Evolutionary conservation across 495 filamentous ascomycete species (phyloP).

Genomic region (Podospora comata): DNA sequence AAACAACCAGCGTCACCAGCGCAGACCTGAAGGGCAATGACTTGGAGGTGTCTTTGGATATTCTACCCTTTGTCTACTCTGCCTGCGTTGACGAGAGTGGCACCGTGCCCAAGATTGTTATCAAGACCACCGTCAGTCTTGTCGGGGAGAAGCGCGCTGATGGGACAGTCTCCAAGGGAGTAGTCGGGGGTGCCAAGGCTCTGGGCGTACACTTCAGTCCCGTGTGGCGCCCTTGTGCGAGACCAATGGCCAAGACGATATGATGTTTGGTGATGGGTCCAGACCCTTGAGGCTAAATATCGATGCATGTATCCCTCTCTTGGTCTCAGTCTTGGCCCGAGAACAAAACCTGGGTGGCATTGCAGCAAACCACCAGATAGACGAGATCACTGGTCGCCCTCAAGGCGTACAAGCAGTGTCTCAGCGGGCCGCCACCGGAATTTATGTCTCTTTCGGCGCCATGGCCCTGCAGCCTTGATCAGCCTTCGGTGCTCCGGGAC

Average conservation of each 20-base stretch:
- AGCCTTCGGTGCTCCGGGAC: neutral
- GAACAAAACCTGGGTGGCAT: neutral
- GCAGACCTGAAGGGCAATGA: slow-evolving; percentile 14
- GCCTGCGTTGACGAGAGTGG: slow-evolving; percentile 20
- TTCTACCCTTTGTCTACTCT: slow-evolving; percentile 24
- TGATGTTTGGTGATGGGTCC: neutral
- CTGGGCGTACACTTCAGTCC: slow-evolving; percentile 24
- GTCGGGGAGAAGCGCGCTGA: slow-evolving; percentile 13
- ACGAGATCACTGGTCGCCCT: neutral
- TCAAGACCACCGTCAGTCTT: slow-evolving; percentile 24
- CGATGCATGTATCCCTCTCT: neutral
- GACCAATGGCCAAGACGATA: slow-evolving; percentile 10
- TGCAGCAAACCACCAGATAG: neutral
- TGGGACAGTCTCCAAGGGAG: slow-evolving; percentile 18
- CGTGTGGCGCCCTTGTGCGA: slow-evolving; percentile 23
- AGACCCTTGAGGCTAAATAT: neutral
- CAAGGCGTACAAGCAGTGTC: neutral
- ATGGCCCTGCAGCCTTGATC: neutral
- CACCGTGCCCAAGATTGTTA: slow-evolving; percentile 18
- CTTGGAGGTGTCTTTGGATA: slow-evolving; percentile 21
- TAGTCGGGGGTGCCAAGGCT: slow-evolving; percentile 20
- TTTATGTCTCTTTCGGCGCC: neutral
- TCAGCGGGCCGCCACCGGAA: neutral
- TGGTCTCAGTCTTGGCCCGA: neutral
- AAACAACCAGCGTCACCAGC: slow-evolving; percentile 9